A percentile compares a stretch with the other conserved stretches of the same genome.
phyloP scores from a whole-genome alignment of 495 filamentous ascomycete species.

The Aspergillus asperescens region DNA sequence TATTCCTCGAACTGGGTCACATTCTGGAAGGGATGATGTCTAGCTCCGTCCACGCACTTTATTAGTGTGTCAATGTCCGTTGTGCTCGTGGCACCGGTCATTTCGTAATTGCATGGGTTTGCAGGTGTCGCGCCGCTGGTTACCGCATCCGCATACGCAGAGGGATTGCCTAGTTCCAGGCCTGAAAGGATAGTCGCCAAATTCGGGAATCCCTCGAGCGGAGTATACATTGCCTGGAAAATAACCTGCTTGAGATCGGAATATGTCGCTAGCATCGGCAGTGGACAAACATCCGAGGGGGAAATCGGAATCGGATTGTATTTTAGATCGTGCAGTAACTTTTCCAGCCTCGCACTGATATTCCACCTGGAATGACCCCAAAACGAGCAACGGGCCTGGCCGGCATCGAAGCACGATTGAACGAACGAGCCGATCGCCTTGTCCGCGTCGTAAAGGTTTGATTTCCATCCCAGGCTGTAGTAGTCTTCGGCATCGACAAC shows the following conservation, averaged over 20 bases:
- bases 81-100: neutral
- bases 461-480: conserved; percentile 29
- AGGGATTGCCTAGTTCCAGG: neutral
- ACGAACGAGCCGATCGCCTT: conserved; percentile 29
- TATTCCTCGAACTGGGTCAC: neutral
- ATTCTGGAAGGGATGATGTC: neutral
- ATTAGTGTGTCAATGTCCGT: neutral
- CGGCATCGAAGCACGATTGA: conserved; percentile 36
- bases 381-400: conserved; percentile 30
- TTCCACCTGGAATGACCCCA: conserved; percentile 34
- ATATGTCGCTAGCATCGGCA: conserved; percentile 20
- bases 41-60: neutral
- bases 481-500: conserved; percentile 41
- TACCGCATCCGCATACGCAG: neutral
- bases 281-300: neutral
- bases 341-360: conserved; percentile 33
- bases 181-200: neutral
- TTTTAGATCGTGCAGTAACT: conserved; percentile 29
- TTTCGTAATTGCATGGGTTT: neutral
- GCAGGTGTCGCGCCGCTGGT: neutral
- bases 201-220: neutral
- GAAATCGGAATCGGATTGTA: conserved; percentile 35
- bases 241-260: conserved; percentile 14
- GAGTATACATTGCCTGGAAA: neutral
- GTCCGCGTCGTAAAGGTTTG: conserved; percentile 39